phyloP scores from a whole-genome alignment of 345 rosid genomes.

The Geranium rotundifolium region DNA sequence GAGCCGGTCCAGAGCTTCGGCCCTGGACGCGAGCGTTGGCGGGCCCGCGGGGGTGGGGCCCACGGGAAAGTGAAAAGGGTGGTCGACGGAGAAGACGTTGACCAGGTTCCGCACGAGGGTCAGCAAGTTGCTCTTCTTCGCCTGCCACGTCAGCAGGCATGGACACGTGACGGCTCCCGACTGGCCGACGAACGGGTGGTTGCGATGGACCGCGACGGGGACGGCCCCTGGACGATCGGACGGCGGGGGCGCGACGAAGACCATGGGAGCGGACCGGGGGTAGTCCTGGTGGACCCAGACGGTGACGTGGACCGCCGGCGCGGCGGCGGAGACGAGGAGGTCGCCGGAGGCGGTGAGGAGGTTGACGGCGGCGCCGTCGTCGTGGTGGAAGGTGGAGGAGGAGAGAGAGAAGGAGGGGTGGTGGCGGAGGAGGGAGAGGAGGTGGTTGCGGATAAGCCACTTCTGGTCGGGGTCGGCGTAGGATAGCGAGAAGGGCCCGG shows the following conservation, averaged over 20 bases:
- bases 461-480: constrained; percentile 54
- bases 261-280: constrained; percentile 47
- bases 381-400: constrained; percentile 33
- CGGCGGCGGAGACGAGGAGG: constrained; percentile 20
- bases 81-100: constrained; percentile 38
- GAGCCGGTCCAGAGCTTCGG: constrained; percentile 62
- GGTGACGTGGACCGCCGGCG: constrained; percentile 32
- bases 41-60: no score
- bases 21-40: no score
- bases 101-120: constrained; percentile 34
- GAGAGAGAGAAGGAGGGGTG: constrained; percentile 36
- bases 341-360: constrained; percentile 36
- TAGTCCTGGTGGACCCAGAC: constrained; percentile 66
- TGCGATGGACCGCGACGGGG: constrained; percentile 17
- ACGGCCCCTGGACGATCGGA: no score
- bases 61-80: constrained; percentile 28
- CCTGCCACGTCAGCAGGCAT: constrained; percentile 42
- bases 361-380: constrained; percentile 47
- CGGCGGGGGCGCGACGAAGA: constrained; percentile 17
- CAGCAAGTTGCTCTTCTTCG: constrained; percentile 37
- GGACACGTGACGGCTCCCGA: constrained; percentile 36
- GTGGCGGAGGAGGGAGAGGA: constrained; percentile 41
- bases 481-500: constrained; percentile 32
- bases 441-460: constrained; percentile 47
- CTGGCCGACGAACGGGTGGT: constrained; percentile 52